Evolutionary conservation across 495 filamentous ascomycete species (phyloP).

Genomic region (Tirmania nivea): DNA sequence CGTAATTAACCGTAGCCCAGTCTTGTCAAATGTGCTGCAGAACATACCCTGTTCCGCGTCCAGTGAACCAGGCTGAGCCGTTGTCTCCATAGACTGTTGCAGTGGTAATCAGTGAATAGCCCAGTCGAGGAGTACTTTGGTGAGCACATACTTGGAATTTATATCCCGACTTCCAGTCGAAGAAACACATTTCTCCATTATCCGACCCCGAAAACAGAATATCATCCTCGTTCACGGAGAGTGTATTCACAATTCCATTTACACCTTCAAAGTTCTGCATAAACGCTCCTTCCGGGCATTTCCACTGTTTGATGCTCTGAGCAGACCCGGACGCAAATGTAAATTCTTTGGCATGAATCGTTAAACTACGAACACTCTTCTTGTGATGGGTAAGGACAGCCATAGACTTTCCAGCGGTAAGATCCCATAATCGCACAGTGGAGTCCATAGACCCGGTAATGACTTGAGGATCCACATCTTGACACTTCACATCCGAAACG

Average conservation of each 20-base stretch:
- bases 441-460: constrained; percentile 79
- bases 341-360: constrained; percentile 78
- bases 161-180: constrained; percentile 97
- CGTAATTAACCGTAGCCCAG: constrained; percentile 70
- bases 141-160: constrained; percentile 28
- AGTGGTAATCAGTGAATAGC: not conserved
- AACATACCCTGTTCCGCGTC: constrained; percentile 91
- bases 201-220: constrained; percentile 90
- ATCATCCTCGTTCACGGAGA: constrained; percentile 86
- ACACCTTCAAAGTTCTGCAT: constrained; percentile 99
- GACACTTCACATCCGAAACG: constrained; percentile 69
- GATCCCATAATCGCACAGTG: constrained; percentile 86
- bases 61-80: constrained; percentile 78
- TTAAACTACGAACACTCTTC: constrained; percentile 74
- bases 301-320: constrained; percentile 96
- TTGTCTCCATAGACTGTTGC: constrained; percentile 56
- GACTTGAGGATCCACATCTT: constrained; percentile 91
- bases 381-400: constrained; percentile 95
- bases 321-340: constrained; percentile 88
- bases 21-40: constrained; percentile 73
- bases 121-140: too few relatives aligned
- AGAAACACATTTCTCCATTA: constrained; percentile 91
- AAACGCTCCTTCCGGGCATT: constrained; percentile 91
- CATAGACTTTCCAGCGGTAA: constrained; percentile 92
- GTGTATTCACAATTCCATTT: constrained; percentile 84